Conservation (phyloP, 768 basidiomycete genomes). For the Pholiota conissans region DNA sequence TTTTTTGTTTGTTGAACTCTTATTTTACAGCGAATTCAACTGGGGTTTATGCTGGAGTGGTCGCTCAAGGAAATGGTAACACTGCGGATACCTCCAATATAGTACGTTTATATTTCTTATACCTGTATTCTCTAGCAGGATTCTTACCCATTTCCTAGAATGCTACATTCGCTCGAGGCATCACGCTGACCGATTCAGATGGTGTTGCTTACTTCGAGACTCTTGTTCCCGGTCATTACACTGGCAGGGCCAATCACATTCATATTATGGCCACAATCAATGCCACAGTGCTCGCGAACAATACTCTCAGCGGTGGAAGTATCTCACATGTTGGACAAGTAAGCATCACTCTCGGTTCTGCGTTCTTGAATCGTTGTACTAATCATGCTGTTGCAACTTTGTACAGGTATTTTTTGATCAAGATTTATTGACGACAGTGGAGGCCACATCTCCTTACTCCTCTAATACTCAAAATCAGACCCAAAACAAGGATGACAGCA, state of each 20-base stretch:
- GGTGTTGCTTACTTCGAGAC: conserved; percentile 11
- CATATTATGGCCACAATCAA: conserved; percentile 10
- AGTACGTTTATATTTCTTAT: conserved; percentile 6
- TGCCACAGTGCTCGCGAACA: conserved; percentile 7
- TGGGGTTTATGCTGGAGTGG: conserved; percentile 12
- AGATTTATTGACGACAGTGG: conserved; percentile 5
- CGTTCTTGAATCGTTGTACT: not conserved
- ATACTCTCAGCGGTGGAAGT: conserved; percentile 7
- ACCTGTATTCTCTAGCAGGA: too few species aligned
- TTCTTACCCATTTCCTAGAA: too few species aligned
- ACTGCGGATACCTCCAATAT: conserved; percentile 3
- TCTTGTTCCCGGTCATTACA: conserved; percentile 10
- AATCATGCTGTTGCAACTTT: too few species aligned
- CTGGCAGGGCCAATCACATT: conserved; percentile 8
- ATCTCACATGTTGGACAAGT: conserved; percentile 13
- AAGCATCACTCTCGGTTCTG: not conserved
- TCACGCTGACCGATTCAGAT: conserved; percentile 8
- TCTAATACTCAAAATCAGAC: conserved; percentile 6
- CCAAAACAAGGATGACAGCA: conserved; percentile 6
- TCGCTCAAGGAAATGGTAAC: not conserved
- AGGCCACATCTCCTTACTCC: conserved; percentile 1
- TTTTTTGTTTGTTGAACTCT: too few species aligned
- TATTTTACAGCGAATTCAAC: conserved; percentile 7
- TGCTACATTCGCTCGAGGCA: conserved; percentile 6
- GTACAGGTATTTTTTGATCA: conserved; percentile 10